Evolutionary conservation across 139 green algal genomes (phyloP).

Genomic region (Tetratostichococcus sp.): DNA sequence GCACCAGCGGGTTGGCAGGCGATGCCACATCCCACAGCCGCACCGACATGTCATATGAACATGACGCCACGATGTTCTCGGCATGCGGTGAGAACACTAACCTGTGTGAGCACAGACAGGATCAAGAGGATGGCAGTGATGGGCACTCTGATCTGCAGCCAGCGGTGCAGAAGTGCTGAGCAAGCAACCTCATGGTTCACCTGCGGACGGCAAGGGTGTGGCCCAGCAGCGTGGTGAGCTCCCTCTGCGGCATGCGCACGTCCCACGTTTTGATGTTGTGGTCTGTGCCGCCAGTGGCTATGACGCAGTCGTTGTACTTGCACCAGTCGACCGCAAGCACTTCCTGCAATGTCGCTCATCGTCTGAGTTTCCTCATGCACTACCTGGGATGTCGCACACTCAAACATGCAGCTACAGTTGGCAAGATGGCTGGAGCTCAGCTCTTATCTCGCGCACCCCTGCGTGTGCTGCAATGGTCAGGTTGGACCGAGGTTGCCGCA

Average conservation of each 20-base stretch:
- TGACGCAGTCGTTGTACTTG: slow-evolving; percentile 96
- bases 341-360: too few relatives aligned
- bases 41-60: slow-evolving; percentile 95
- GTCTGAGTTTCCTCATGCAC: background rate
- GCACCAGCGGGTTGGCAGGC: slow-evolving; percentile 61
- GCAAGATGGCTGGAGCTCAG: too few relatives aligned
- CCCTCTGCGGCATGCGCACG: slow-evolving; percentile 54
- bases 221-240: slow-evolving; percentile 67
- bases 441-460: background rate
- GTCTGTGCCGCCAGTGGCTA: slow-evolving; percentile 89
- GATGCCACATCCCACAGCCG: slow-evolving; percentile 85
- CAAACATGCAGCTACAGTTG: too few relatives aligned
- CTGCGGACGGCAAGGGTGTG: slow-evolving; percentile 55
- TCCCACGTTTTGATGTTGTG: slow-evolving; percentile 91
- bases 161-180: too few relatives aligned
- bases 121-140: too few relatives aligned
- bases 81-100: slow-evolving; percentile 87
- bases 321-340: slow-evolving; percentile 84
- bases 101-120: slow-evolving; percentile 29
- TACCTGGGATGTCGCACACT: too few relatives aligned
- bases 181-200: too few relatives aligned
- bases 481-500: slow-evolving; percentile 65
- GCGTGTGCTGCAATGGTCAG: slow-evolving; percentile 81
- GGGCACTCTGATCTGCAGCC: too few relatives aligned
- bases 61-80: slow-evolving; percentile 72